These are phyloP conservation scores for Aeschynomene evenia DNA, from an alignment of 306 rosid genomes.

Conservation along the genomic window DNA sequence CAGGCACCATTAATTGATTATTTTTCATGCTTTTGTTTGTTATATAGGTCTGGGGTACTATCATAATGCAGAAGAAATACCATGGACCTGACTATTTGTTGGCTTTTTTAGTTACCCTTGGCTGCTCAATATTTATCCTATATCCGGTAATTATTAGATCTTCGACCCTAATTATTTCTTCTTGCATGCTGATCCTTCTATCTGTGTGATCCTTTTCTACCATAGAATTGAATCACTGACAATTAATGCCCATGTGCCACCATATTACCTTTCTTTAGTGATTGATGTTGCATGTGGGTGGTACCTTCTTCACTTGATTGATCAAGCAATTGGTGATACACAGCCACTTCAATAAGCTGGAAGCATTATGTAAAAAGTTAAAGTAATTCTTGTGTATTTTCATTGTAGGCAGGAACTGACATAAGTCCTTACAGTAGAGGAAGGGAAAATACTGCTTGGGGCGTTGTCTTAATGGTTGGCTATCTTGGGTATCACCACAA, in stretches of 20 bases:
- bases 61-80: conserved; percentile 92
- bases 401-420: conserved; percentile 81
- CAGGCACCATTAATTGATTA: conserved; percentile 1
- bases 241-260: conserved; percentile 7
- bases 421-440: conserved; percentile 74
- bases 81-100: conserved; percentile 69
- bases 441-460: conserved; percentile 98
- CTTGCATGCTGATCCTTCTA: background rate
- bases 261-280: background rate
- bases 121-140: conserved; percentile 83
- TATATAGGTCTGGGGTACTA: conserved; percentile 85
- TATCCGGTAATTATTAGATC: conserved; percentile 68
- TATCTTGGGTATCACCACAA: conserved; percentile 80
- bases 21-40: conserved; percentile 23
- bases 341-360: background rate
- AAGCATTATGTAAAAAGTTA: conserved; percentile 26
- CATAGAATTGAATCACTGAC: background rate
- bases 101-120: conserved; percentile 77
- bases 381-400: conserved; percentile 28
- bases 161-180: conserved; percentile 24
- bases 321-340: conserved; percentile 23
- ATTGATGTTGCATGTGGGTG: conserved; percentile 25
- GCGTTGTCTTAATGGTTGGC: conserved; percentile 79
- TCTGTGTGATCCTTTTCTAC: conserved; percentile 14
- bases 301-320: conserved; percentile 19